These are phyloP conservation scores for Yarrowia divulgata DNA, from an alignment of 805 yeast genomes.

Conservation along the genomic window DNA sequence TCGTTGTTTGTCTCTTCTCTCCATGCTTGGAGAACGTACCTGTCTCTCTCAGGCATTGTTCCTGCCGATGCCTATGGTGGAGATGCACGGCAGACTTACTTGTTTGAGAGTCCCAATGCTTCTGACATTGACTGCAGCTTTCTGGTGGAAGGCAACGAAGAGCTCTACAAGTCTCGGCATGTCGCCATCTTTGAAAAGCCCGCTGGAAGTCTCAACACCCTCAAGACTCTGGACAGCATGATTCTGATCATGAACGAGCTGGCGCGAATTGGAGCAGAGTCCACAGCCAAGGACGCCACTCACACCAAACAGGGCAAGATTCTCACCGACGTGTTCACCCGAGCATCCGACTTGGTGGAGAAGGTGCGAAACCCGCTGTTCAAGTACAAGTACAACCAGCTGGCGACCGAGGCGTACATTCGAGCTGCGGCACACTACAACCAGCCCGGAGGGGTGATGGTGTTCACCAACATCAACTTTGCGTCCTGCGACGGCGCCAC, in stretches of 20 bases:
- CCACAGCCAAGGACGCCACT: background rate
- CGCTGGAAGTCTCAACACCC: slow-evolving; percentile 1
- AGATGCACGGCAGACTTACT: background rate
- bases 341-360: background rate
- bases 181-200: slow-evolving; percentile 9
- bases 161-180: background rate
- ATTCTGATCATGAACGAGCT: slow-evolving; percentile 15
- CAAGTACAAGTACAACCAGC: slow-evolving; percentile 22
- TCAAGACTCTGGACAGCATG: slow-evolving; percentile 4
- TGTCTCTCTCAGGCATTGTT: background rate
- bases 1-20: background rate
- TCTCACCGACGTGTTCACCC: slow-evolving; percentile 2
- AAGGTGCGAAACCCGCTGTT: background rate
- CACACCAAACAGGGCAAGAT: background rate
- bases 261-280: background rate
- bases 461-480: slow-evolving; percentile 5
- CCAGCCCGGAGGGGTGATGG: slow-evolving; percentile 5
- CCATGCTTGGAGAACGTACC: slow-evolving; percentile 21
- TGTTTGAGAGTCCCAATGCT: slow-evolving; percentile 12
- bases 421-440: slow-evolving; percentile 26
- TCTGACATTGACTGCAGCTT: slow-evolving; percentile 11
- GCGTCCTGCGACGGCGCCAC: slow-evolving; percentile 10
- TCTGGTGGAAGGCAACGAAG: slow-evolving; percentile 8
- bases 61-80: slow-evolving; percentile 12
- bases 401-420: slow-evolving; percentile 23